A percentile compares a stretch with the other conserved stretches of the same genome.
phyloP scores from a whole-genome alignment of 441 rosid species.

The Corymbia citriodora region DNA sequence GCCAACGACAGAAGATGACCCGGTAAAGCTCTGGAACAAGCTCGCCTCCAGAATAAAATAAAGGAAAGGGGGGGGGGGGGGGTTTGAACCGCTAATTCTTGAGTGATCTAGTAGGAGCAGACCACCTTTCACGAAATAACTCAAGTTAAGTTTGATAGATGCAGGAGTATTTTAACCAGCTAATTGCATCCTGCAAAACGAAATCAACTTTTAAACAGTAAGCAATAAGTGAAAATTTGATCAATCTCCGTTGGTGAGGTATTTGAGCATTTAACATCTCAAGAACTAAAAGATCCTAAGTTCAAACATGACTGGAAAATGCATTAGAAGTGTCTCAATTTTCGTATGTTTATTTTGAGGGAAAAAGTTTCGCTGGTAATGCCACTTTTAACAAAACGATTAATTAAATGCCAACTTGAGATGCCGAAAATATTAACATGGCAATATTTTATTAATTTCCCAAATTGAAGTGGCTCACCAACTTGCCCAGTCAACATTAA shows the following conservation, averaged over 20 bases:
- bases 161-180: not conserved
- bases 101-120: not conserved
- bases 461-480: not conserved
- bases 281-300: not conserved
- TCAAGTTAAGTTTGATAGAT: not conserved
- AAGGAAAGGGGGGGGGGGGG: no score
- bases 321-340: fast-evolving
- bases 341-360: not conserved
- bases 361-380: fast-evolving
- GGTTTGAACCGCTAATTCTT: not conserved
- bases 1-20: not conserved
- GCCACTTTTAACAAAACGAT: not conserved
- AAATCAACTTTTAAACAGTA: not conserved
- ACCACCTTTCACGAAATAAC: not conserved
- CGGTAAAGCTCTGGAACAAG: not conserved
- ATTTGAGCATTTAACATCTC: fast-evolving
- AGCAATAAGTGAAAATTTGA: no score
- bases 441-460: not conserved
- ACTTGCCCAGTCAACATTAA: fast-evolving
- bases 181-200: not conserved
- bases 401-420: not conserved
- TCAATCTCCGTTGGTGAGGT: not conserved
- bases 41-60: not conserved
- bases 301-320: not conserved
- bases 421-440: not conserved